phyloP scores from a whole-genome alignment of 225 moss, liverwort and hornwort genomes.

The Asterella californica region DNA sequence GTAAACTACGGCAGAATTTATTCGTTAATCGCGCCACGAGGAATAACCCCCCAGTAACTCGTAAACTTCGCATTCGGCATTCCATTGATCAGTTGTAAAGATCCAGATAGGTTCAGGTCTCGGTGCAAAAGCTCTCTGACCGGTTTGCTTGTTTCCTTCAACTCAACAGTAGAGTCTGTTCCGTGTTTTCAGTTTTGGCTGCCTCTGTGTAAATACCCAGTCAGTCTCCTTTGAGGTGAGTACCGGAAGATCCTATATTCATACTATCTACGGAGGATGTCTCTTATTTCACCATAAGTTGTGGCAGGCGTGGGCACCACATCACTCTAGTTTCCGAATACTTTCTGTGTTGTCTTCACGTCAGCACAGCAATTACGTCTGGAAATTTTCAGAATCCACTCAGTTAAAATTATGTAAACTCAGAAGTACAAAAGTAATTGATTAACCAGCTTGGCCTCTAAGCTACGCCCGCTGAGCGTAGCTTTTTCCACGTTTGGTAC shows the following conservation, averaged over 20 bases:
- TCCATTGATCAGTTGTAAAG: slow-evolving; percentile 3
- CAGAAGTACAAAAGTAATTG: neutral
- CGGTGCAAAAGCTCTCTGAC: neutral
- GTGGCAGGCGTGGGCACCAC: neutral
- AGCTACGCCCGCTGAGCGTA: too few relatives aligned
- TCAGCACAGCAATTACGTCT: neutral
- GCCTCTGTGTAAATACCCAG: slow-evolving; percentile 5
- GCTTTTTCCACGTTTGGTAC: too few relatives aligned
- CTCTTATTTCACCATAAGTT: neutral
- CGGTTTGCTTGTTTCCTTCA: neutral
- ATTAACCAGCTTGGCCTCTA: neutral
- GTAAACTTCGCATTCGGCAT: neutral
- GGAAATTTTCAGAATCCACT: neutral
- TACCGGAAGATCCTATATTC: neutral
- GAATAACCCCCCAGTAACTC: neutral
- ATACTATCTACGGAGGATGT: neutral
- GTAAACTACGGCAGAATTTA: slow-evolving; percentile 8
- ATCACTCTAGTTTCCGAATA: neutral
- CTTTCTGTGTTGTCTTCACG: neutral
- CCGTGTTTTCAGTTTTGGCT: neutral
- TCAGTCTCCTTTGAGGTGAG: neutral
- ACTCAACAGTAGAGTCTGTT: neutral
- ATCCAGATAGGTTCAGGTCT: slow-evolving; percentile 8
- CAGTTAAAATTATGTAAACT: neutral
- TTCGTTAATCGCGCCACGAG: neutral